These are phyloP conservation scores for Wallacemonas sp. DNA, from an alignment of 208 protist genomes.

Conservation along the genomic window DNA sequence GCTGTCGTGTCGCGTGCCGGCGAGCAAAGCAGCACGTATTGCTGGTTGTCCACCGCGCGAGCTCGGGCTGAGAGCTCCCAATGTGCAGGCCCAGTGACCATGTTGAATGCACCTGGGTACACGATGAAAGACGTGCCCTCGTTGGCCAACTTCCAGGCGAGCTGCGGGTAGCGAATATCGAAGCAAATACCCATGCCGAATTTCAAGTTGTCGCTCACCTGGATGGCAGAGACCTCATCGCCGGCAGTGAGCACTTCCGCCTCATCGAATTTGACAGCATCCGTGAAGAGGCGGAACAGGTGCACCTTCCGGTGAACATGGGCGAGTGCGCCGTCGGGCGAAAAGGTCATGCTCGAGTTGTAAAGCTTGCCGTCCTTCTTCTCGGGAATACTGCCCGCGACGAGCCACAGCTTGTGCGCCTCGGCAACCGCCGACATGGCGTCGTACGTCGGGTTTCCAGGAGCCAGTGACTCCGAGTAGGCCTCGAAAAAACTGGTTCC, in stretches of 20 bases:
- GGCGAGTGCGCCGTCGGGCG: conserved; percentile 86
- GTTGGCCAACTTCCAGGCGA: conserved; percentile 75
- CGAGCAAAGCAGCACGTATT: conserved; percentile 94
- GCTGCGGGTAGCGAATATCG: conserved; percentile 97
- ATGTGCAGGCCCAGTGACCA: conserved; percentile 98
- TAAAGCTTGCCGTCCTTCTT: conserved; percentile 86
- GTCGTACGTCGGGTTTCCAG: conserved; percentile 78
- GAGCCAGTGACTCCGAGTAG: conserved; percentile 91
- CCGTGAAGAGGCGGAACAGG: conserved; percentile 97
- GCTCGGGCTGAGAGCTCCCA: conserved; percentile 95
- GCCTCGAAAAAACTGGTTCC: conserved; percentile 92
- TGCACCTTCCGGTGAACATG: conserved; percentile 95
- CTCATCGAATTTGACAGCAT: conserved; percentile 95
- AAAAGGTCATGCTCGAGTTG: conserved; percentile 95
- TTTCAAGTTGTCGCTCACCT: conserved; percentile 53
- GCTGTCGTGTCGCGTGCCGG: conserved; percentile 91
- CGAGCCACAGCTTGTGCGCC: conserved; percentile 77
- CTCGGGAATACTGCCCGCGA: conserved; percentile 96
- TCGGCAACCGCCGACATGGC: conserved; percentile 70
- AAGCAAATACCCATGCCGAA: conserved; percentile 99
- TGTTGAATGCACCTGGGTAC: conserved; percentile 98
- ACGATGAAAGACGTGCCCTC: conserved; percentile 92
- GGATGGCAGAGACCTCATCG: conserved; percentile 46
- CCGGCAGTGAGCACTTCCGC: conserved; percentile 94
- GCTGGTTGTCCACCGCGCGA: conserved; percentile 95